These are phyloP conservation scores for Colletotrichum simmondsii DNA, from an alignment of 2,329 filamentous ascomycete genomes.

Conservation along the genomic window DNA sequence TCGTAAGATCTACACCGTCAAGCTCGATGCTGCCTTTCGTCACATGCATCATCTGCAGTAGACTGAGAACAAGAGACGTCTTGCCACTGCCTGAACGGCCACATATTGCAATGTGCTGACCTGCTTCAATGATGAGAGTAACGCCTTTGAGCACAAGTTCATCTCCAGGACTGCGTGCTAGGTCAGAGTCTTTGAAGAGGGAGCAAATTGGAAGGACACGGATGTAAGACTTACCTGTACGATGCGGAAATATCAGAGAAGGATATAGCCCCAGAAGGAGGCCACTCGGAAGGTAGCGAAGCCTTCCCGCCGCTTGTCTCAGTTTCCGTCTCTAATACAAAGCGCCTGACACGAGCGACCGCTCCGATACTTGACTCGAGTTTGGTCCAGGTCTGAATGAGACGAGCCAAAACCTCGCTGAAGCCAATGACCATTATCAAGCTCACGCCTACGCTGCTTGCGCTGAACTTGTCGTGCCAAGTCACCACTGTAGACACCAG, in stretches of 20 bases:
- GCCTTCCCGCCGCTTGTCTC: background rate
- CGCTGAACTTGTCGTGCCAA: constrained; percentile 41
- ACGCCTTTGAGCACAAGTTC: constrained; percentile 8
- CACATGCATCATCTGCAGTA: constrained; percentile 14
- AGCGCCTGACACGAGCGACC: constrained; percentile 5
- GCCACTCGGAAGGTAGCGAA: background rate
- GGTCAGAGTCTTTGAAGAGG: background rate
- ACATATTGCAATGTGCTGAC: constrained; percentile 11
- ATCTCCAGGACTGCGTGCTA: background rate
- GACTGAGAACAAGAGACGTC: background rate
- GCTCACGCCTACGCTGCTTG: constrained; percentile 40
- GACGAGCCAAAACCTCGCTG: background rate
- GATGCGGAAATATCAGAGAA: constrained; percentile 14
- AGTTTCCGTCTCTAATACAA: background rate
- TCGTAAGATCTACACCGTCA: constrained; percentile 7
- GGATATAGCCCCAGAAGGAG: background rate
- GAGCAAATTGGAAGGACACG: rapidly evolving
- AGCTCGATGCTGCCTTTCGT: background rate
- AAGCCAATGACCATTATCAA: constrained; percentile 29
- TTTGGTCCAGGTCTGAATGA: constrained; percentile 34
- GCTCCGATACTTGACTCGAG: constrained; percentile 34
- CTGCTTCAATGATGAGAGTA: background rate
- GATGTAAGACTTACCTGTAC: background rate
- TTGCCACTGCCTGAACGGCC: constrained; percentile 28
- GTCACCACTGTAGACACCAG: constrained; percentile 6